Percentiles rank a stretch among this genome's conserved stretches.
Evolutionary conservation across 1,284 basidiomycete species (phyloP).

Genomic region (Ganoderma boninense): DNA sequence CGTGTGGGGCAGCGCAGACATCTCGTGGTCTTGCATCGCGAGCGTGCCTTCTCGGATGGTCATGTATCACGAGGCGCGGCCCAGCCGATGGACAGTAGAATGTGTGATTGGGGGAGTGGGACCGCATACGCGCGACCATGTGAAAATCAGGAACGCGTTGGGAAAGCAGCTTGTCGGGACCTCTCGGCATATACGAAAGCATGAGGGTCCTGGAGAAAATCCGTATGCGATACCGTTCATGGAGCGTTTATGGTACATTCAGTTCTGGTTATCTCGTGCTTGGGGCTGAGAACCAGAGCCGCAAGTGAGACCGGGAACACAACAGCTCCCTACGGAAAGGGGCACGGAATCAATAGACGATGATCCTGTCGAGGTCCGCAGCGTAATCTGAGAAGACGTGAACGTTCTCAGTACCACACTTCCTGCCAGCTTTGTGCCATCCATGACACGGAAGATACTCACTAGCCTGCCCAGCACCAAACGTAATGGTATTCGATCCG

Average conservation of each 20-base stretch:
- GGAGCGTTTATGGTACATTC: conserved; percentile 1
- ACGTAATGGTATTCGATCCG: conserved; percentile 61
- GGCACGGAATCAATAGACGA: conserved; percentile 53
- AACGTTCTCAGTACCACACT: conserved; percentile 7
- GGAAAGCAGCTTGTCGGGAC: not conserved
- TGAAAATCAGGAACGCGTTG: conserved; percentile 16
- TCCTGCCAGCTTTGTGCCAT: not conserved
- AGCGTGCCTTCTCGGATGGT: not conserved
- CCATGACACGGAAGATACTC: conserved; percentile 32
- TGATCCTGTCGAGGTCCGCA: conserved; percentile 68
- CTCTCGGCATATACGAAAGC: not conserved
- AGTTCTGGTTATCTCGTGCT: conserved; percentile 7
- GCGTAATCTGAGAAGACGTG: conserved; percentile 54
- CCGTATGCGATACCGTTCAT: not conserved
- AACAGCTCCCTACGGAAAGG: not conserved
- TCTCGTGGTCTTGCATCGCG: not conserved
- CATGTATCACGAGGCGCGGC: not conserved
- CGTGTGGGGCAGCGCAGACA: not conserved
- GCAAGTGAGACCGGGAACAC: not conserved
- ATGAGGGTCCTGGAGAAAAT: not conserved
- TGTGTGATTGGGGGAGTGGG: conserved; percentile 10
- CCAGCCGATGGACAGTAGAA: conserved; percentile 2
- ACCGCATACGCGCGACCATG: conserved; percentile 18
- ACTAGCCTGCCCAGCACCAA: conserved; percentile 62
- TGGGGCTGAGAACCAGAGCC: not conserved